Base-by-base conservation (phyloP, 148 eudicot genomes). In the Rheum nobile region DNA sequence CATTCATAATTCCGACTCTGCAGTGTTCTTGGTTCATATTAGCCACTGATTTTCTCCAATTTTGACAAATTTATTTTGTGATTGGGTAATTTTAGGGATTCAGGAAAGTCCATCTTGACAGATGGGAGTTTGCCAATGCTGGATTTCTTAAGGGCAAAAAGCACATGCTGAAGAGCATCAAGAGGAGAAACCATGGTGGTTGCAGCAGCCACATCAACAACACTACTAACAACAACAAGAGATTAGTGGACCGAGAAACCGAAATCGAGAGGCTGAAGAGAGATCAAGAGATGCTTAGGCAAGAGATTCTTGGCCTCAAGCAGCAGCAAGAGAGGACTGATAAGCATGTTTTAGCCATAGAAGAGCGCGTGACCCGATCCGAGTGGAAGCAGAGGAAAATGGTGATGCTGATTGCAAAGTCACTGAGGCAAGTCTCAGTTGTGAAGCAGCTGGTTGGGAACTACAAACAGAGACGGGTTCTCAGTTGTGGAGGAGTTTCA, bases 51-150 rank as follows among this genome's bases (percentile, higher is more conserved):
- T 41, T 41, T 37, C 6, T 37, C 39, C 1, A n/a, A 50, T 59
- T 32, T 31, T 65, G 70, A 65, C 70, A 65, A 6, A 24, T 65
- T 6, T 65, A 3, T 65, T 19, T 32, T 65, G 35, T 28, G 7
- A 50, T 32, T 65, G 35, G 28, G 67, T 29, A 29, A 61, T 22
- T 61, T 19, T 44, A 93, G 98, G 85, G 90, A 73, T 93, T 93
- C 78, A 85, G 83, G 72, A 93, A 93, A 80, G 83, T 88, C 42
- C 88, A 89, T 77, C 54, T 85, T 4, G 96, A 85, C 72, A 70
- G 86, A 77, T 90, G 94, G 88, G 96, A 93, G 78, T 93, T 86
- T 38, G 92, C 86, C 16, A 85, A 89, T 74, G 81, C 81, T 43
- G 85, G 75, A 6, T 93, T 93, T 76, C 89, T 81, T 76, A 79